Base-by-base conservation (phyloP, 1,284 basidiomycete genomes). In the Puccinia hordei region DNA sequence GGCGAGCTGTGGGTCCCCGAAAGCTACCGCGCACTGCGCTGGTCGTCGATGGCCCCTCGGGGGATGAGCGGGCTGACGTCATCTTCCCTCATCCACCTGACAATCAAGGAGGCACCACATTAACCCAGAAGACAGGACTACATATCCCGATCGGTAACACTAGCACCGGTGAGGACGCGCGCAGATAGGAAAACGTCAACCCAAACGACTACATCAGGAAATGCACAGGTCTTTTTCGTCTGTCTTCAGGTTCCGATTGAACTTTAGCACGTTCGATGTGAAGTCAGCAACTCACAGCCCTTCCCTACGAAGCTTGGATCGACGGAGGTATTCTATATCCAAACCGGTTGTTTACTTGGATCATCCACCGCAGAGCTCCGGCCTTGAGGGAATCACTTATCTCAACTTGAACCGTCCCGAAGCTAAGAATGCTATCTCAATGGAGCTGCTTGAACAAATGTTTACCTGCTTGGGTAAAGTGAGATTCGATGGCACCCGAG, bases 351-450 rank as follows among this genome's bases (percentile, higher is more conserved):
- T 59, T 59, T 80, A 74, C 79, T 57, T 73, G 55, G 69, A 81
- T 22, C 59, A 79, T 38, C 35, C 57, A 46, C 55, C 61, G 27
- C 44, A 53, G 33, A 65, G 49, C 51, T 44, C 73, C 19, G 71
- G 68, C 15, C 27, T 68, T 19, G 80, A 81, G 24, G 86, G 87
- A 24, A 86, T 88, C 41, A 84, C 85, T 53, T 85, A 85, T 51
- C 83, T 88, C 27, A 86, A 86, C 49, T 88, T 97, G 82, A 93
- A 96, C 84, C 88, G 93, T 77, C 92, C 93, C 3, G 88, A 91
- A 82, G 91, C 90, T 82, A 94, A 91, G 88, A 98, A 98, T 87
- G 94, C 95, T 24, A 92, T 98, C 77, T 94, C 92, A 6, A 86
- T 90, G 80, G 88, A 88, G 38, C 88, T 97, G 83, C 87, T 96